Conservation (phyloP, 208 protist species). For the Borovskyia barvae region DNA sequence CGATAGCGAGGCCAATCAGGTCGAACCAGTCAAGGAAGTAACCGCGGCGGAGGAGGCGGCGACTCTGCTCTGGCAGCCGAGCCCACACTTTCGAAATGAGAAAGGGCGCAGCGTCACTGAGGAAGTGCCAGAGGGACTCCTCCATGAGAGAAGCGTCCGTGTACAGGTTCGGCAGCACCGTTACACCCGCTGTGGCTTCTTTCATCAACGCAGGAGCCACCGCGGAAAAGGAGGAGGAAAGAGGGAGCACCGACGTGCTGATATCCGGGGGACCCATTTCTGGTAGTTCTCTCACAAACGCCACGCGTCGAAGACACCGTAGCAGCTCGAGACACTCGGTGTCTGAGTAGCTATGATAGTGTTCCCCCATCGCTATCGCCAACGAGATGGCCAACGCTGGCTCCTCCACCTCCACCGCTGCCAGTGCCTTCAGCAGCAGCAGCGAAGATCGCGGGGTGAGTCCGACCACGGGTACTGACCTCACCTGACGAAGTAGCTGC, state of each 20-base stretch:
- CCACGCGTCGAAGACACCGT: conserved; percentile 75
- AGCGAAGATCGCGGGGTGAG: conserved; percentile 54
- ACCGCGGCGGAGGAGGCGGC: conserved; percentile 42
- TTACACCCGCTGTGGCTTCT: neutral
- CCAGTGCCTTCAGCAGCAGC: conserved; percentile 65
- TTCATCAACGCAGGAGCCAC: neutral
- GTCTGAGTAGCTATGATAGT: conserved; percentile 59
- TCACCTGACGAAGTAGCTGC: conserved; percentile 42
- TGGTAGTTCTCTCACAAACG: conserved; percentile 55
- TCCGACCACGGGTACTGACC: conserved; percentile 44
- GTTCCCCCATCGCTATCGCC: conserved; percentile 70
- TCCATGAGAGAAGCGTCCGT: conserved; percentile 34
- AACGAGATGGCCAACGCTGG: conserved; percentile 72
- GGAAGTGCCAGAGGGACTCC: conserved; percentile 47
- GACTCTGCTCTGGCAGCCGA: conserved; percentile 69
- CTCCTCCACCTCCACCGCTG: conserved; percentile 68
- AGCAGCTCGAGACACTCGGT: conserved; percentile 78
- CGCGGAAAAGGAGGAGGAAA: no score
- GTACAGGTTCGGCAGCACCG: conserved; percentile 41
- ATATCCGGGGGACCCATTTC: conserved; percentile 25
- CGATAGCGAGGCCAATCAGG: conserved; percentile 65
- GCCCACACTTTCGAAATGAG: conserved; percentile 75
- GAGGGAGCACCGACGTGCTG: conserved; percentile 12
- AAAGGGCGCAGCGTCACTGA: conserved; percentile 62
- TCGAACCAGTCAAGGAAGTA: conserved; percentile 82